A percentile compares a stretch with the other conserved stretches of the same genome.
phyloP scores from a whole-genome alignment of 176 grass and related monocot genomes.

The Oryza punctata region DNA sequence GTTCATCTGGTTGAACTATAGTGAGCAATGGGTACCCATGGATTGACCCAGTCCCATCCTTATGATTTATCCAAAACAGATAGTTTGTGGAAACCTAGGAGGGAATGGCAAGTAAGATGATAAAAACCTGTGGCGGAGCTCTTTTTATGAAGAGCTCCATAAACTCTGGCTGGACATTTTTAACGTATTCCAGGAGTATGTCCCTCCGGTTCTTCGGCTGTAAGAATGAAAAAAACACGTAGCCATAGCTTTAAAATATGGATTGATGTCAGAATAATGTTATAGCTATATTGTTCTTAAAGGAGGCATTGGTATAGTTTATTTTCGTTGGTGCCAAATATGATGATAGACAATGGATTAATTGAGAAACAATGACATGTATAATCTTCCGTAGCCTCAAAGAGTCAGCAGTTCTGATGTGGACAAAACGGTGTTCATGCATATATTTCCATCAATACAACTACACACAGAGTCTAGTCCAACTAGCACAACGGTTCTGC shows the following conservation, averaged over 20 bases:
- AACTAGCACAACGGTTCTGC: neutral
- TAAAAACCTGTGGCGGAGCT: constrained; percentile 73
- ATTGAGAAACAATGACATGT: neutral
- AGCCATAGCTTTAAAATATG: constrained; percentile 20
- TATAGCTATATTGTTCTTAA: neutral
- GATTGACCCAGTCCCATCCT: neutral
- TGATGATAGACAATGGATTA: neutral
- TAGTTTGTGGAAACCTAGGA: neutral
- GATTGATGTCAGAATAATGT: neutral
- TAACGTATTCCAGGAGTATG: constrained; percentile 89
- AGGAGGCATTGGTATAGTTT: neutral
- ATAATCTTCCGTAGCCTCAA: neutral
- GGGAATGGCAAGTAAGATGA: neutral
- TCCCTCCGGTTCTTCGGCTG: constrained; percentile 84
- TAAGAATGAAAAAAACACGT: constrained; percentile 28
- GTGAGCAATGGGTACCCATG: neutral
- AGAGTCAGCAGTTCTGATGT: neutral
- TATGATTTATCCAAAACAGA: neutral
- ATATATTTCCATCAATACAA: neutral
- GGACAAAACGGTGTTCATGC: neutral
- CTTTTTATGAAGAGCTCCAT: constrained; percentile 94
- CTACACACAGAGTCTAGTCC: neutral
- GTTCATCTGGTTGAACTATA: neutral
- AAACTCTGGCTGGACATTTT: constrained; percentile 88
- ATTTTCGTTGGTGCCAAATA: neutral